Conservation (phyloP, 2,329 filamentous ascomycete species). For the Fusarium floridanum region DNA sequence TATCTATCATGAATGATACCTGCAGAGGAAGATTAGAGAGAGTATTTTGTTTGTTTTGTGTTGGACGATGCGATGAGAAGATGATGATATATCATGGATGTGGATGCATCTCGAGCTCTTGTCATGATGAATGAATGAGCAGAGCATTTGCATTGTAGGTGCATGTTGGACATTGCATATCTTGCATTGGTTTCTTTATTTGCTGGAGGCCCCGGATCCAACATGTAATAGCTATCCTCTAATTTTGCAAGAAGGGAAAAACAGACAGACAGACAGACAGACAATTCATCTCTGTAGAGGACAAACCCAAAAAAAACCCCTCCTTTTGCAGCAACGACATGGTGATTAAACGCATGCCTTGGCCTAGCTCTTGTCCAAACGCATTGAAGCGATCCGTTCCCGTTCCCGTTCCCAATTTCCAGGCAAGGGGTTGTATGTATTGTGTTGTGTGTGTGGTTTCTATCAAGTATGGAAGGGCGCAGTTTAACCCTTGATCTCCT, state of each 20-base stretch:
- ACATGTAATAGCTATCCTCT: conserved; percentile 8
- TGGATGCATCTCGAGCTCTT: neutral
- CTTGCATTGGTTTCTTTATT: conserved; percentile 28
- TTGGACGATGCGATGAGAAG: conserved; percentile 16
- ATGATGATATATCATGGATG: conserved; percentile 5
- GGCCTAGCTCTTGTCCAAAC: neutral
- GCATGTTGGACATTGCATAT: neutral
- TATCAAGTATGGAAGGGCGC: no score
- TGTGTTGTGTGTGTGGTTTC: neutral
- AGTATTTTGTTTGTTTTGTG: conserved; percentile 18
- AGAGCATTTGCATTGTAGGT: neutral
- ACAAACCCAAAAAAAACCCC: conserved; percentile 4
- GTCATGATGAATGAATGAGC: neutral
- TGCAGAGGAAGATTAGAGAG: conserved; percentile 26
- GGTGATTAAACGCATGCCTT: neutral
- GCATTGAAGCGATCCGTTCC: neutral
- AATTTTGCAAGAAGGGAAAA: conserved; percentile 14
- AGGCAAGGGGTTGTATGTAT: conserved; percentile 20
- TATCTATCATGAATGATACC: conserved; percentile 39
- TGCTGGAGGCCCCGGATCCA: conserved; percentile 6
- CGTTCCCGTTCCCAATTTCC: neutral
- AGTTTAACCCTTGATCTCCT: conserved; percentile 45
- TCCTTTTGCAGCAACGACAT: conserved; percentile 19
- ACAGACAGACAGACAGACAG: conserved; percentile 10
- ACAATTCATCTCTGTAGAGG: conserved; percentile 3